Evolutionary conservation across 2,329 filamentous ascomycete genomes (phyloP), one percentile per base, ranked within the genome.

Genomic region (Beauveria brongniartii): DNA sequence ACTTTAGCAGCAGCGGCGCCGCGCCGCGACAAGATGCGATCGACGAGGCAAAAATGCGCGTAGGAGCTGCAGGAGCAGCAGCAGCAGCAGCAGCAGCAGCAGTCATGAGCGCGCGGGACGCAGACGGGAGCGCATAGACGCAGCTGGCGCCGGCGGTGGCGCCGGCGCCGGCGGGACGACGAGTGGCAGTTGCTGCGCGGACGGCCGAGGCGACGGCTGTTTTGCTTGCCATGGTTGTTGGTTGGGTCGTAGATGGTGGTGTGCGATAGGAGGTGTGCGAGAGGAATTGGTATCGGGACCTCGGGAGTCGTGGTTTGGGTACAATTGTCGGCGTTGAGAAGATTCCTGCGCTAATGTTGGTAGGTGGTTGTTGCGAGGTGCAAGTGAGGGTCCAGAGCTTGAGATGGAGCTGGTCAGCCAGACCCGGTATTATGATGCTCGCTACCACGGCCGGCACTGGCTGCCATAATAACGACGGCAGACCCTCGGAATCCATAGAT

Each of bases 131-230:
- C 22, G 52, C 47, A 22, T 43, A 34, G 37, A 47, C 41, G 6
- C 37, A 14, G 22, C 18, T 16, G n/a, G 60, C 24, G n/a, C n/a
- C n/a, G n/a, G n/a, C n/a, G n/a, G n/a, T n/a, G 18, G 52, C 47
- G 34, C 48, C 30, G 8, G 8, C 24, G 12, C 52, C 47, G 12
- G 12, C 34, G 4, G 34, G 14, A 37, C 12, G 54, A 20, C 60
- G 62, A 18, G 53, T 34, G 5, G 41, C 44, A 2, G 54, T n/a
- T 20, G 63, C 59, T 59, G 61, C 16, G 41, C 26, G 43, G 40
- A 44, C 28, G 48, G 55, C 28, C 16, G 55, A 37, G 14, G 41
- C 16, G 41, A 48, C 30, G 22, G 26, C 50, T 40, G 30, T 47
- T 54, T 16, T 41, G 47, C 53, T 48, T 26, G 50, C 24, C 54